A percentile compares a stretch with the other conserved stretches of the same genome.
Conservation (phyloP, 176 grass and related monocot genomes). For the Aegilops tauschii region DNA sequence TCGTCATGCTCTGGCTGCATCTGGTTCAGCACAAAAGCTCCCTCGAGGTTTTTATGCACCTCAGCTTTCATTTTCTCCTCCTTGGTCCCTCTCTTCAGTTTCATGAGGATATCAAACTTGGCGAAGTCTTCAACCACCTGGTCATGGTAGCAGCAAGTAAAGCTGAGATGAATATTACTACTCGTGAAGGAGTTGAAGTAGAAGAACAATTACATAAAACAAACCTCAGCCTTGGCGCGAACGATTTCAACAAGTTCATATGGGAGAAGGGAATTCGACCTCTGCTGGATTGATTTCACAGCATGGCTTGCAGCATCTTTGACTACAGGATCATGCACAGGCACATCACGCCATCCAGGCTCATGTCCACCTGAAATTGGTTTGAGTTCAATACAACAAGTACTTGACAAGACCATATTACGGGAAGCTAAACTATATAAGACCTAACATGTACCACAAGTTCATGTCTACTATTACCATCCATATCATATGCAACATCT, state of each 20-base stretch:
- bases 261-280: slow-evolving; percentile 66
- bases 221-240: slow-evolving; percentile 66
- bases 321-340: slow-evolving; percentile 67
- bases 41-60: slow-evolving; percentile 87
- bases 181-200: not conserved
- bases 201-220: not conserved
- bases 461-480: not conserved
- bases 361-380: slow-evolving; percentile 59
- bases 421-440: not conserved
- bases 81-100: slow-evolving; percentile 83
- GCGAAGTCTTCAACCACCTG: slow-evolving; percentile 66
- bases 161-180: not conserved
- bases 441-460: not conserved
- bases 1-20: slow-evolving; percentile 58
- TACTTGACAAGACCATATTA: not conserved
- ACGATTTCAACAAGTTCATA: slow-evolving; percentile 85
- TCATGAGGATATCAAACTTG: slow-evolving; percentile 82
- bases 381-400: not conserved
- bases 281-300: slow-evolving; percentile 72
- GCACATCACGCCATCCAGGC: slow-evolving; percentile 64
- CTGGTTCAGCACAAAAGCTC: slow-evolving; percentile 71
- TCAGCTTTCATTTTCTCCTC: slow-evolving; percentile 87
- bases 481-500: not conserved
- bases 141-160: not conserved
- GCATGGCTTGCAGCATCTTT: slow-evolving; percentile 87